A percentile compares a stretch with the other conserved stretches of the same genome.
Evolutionary conservation across 768 basidiomycete genomes (phyloP).

Genomic region (Auricularia heimuer): DNA sequence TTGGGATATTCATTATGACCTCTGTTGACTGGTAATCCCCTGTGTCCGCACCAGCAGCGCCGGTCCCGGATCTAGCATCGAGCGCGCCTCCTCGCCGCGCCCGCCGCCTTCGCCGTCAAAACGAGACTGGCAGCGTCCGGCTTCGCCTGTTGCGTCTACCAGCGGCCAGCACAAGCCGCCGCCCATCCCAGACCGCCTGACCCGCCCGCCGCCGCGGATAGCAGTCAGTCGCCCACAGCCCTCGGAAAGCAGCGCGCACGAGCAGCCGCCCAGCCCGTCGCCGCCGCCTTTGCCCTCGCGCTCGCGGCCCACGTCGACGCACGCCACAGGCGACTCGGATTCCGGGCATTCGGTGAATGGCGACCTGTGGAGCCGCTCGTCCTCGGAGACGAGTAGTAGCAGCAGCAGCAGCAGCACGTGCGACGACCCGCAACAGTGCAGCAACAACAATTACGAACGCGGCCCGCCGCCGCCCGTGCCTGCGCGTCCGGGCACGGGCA

Average conservation of each 20-base stretch:
- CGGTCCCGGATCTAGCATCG: no score
- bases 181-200: background rate
- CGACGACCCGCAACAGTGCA: slow-evolving; percentile 12
- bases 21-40: background rate
- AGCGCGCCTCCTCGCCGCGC: background rate
- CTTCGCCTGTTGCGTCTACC: background rate
- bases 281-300: background rate
- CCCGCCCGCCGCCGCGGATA: slow-evolving; percentile 8
- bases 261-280: background rate
- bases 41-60: no score
- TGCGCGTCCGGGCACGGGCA: slow-evolving; percentile 26
- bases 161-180: background rate
- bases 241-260: background rate
- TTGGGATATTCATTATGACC: background rate
- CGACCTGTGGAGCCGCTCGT: slow-evolving; percentile 10
- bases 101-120: background rate
- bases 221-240: background rate
- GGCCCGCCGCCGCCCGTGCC: slow-evolving; percentile 28
- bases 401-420: slow-evolving; percentile 4
- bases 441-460: slow-evolving; percentile 22
- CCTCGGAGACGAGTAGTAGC: slow-evolving; percentile 2
- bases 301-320: background rate
- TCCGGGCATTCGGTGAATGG: slow-evolving; percentile 15
- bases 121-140: background rate
- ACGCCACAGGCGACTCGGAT: background rate